These are phyloP conservation scores for Rhynchosporium graminicola DNA, from an alignment of 2,329 filamentous ascomycete genomes.

Conservation along the genomic window DNA sequence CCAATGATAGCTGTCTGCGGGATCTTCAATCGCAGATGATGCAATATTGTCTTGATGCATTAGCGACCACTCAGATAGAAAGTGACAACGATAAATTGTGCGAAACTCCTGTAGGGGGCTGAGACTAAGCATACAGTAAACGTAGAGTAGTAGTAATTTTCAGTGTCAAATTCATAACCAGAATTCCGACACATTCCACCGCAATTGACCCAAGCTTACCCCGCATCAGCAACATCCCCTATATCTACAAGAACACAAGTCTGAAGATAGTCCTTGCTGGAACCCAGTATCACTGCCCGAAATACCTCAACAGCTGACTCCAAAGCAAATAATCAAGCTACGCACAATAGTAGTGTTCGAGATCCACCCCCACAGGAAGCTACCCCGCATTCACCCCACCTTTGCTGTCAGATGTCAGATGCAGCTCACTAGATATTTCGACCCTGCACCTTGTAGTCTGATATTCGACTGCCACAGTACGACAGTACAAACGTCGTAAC, in stretches of 20 bases:
- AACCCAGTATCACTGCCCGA: not conserved
- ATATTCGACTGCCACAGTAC: no score
- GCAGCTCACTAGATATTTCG: not conserved
- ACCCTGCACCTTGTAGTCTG: not conserved
- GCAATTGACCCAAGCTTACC: not conserved
- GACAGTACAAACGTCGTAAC: not conserved
- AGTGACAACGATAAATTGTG: no score
- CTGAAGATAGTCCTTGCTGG: not conserved
- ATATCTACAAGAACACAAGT: not conserved
- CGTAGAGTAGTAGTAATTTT: no score
- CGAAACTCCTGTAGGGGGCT: no score
- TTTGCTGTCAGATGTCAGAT: not conserved
- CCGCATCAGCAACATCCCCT: not conserved
- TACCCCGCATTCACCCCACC: not conserved
- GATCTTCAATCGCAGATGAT: no score
- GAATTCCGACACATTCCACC: no score
- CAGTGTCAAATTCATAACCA: no score
- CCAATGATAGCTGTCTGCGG: no score
- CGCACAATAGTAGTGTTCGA: not conserved
- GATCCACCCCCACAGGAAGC: not conserved
- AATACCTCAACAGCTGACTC: not conserved
- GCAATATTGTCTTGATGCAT: no score
- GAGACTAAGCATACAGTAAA: no score
- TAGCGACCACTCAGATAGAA: no score
- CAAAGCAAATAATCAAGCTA: not conserved